Percentiles rank a stretch among this genome's conserved stretches.
These are phyloP conservation scores for Mycena haematopus DNA, from an alignment of 768 basidiomycete genomes.

Conservation along the genomic window DNA sequence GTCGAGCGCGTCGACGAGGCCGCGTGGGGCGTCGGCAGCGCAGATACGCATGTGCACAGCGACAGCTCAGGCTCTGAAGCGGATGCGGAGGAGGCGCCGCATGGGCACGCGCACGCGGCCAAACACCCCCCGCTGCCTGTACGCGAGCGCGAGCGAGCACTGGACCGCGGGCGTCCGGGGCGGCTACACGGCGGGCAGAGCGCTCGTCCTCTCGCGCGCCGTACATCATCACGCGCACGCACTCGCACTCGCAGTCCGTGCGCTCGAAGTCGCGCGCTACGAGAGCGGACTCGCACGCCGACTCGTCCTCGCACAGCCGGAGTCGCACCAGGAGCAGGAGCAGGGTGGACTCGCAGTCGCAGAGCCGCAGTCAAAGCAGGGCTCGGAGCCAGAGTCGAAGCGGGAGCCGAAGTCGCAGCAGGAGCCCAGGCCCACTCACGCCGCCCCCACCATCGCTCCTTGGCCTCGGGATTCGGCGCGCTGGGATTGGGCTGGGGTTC, in stretches of 20 bases:
- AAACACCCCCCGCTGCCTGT: not conserved
- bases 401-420: constrained; percentile 12
- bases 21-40: constrained; percentile 77
- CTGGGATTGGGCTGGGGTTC: constrained; percentile 20
- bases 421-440: constrained; percentile 25
- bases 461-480: not conserved
- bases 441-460: constrained; percentile 19
- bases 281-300: too few species aligned
- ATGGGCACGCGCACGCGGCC: not conserved
- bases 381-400: constrained; percentile 20
- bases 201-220: constrained; percentile 26
- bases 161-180: constrained; percentile 23
- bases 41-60: constrained; percentile 40
- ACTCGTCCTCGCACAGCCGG: too few species aligned
- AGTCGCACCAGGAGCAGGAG: too few species aligned
- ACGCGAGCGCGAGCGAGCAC: not conserved
- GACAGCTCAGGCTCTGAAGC: not conserved
- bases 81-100: not conserved
- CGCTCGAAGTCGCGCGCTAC: not conserved
- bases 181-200: constrained; percentile 17
- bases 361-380: constrained; percentile 1
- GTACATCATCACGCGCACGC: constrained; percentile 7
- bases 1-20: constrained; percentile 80
- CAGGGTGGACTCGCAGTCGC: too few species aligned
- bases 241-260: not conserved